Base-by-base conservation (phyloP, 345 rosid genomes). In the Eutrema heterophyllum region DNA sequence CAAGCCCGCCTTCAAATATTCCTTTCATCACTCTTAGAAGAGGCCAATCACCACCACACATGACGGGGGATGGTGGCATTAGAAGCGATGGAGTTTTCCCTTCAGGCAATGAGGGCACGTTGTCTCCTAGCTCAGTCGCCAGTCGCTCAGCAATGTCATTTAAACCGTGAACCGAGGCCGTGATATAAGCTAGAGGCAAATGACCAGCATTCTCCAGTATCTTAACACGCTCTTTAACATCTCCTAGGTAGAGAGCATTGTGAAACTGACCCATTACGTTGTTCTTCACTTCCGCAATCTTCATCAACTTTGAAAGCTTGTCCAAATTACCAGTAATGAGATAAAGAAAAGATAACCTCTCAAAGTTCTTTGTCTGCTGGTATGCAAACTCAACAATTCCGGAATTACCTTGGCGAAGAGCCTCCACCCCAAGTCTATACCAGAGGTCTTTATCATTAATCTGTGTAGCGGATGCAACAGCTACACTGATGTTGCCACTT, bases 1-100 rank as follows among this genome's bases (percentile, higher is more conserved):
- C 62, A 56, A 54, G 59, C 7, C 59, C 39, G 9, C 59, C 59
- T 54, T 30, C 59, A 30, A 56, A 56, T 2, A 56, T 56, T 56
- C 43, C 62, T 14, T 56, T 56, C 43, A 56, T 56, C 8, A 56
- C 62, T 56, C 62, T 56, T 3, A 56, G 43, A 56, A 56, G 62
- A 56, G 62, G 43, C 62, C 62, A 56, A 35, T 56, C 62, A 56
- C 62, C 43, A 33, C 62, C 62, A 33, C 62, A 56, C 62, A 56
- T 16, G 24, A 56, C 3, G 4, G 62, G 62, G 15, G 7, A 0
- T 16, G 62, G 43, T 2, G 62, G 62, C 26, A 35, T 8, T 4
- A 56, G 61, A 33, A 56, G 61, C 26, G 61, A 33, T 3, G 11
- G 61, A 9, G 41, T 56, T 33, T 56, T 56, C 41, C 41, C 61